A percentile compares a stretch with the other conserved stretches of the same genome.
These are phyloP conservation scores for Cytospora paraplurivora DNA, from an alignment of 2,329 filamentous ascomycete genomes.

Conservation along the genomic window DNA sequence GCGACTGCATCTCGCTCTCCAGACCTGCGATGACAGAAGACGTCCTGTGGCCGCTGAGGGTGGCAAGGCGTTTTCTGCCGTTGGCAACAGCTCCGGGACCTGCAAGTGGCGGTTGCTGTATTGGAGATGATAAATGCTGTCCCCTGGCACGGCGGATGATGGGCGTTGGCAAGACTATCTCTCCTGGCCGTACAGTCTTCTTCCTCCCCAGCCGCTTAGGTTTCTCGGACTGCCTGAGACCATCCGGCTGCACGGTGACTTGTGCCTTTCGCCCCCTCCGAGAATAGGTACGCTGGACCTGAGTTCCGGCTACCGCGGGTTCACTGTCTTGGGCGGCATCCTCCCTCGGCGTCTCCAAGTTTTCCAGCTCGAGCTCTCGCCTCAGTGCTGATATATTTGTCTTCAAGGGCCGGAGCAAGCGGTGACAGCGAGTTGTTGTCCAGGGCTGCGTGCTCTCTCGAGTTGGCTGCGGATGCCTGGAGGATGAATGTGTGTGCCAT, in stretches of 20 bases:
- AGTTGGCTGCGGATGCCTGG: not conserved
- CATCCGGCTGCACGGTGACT: not conserved
- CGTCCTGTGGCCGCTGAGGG: conserved; percentile 21
- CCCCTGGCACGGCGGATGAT: conserved; percentile 37
- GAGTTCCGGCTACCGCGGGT: not conserved
- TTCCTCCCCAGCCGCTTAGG: conserved; percentile 6
- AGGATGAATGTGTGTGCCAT: conserved; percentile 1
- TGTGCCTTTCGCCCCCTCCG: conserved; percentile 23
- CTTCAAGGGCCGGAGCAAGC: conserved; percentile 50
- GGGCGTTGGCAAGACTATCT: conserved; percentile 38
- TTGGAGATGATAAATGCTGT: conserved; percentile 36
- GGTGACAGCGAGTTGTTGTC: conserved; percentile 51
- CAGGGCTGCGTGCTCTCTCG: conserved; percentile 39
- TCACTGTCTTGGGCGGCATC: conserved; percentile 2
- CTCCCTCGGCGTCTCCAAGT: not conserved
- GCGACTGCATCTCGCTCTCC: conserved; percentile 39
- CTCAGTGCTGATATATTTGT: conserved; percentile 45
- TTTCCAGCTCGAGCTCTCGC: conserved; percentile 36
- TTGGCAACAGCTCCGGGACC: not conserved
- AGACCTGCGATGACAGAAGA: conserved; percentile 29
- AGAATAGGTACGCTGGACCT: conserved; percentile 28
- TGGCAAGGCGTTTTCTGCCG: conserved; percentile 22
- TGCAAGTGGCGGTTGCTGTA: conserved; percentile 25
- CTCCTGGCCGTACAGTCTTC: conserved; percentile 27
- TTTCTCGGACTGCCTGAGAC: not conserved